Base-by-base conservation (phyloP, 179 eudicot genomes). In the Spergularia azorica region DNA sequence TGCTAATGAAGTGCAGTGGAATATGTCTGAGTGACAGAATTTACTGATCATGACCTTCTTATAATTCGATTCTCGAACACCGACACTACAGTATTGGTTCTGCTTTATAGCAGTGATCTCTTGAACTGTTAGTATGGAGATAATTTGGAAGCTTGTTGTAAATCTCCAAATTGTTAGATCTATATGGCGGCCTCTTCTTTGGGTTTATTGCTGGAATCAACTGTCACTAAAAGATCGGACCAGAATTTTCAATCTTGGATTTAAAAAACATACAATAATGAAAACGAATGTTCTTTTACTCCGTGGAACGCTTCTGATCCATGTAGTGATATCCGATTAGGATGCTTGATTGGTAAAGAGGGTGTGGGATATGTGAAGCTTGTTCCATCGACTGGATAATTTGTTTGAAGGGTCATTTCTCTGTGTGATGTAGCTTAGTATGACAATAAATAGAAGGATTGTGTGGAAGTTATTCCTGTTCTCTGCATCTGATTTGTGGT, bases 121-220 rank as follows among this genome's bases (percentile, higher is more conserved):
- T 52, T 72, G 17, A 43, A 50, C 54, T 59, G 12, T 74, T 16
- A 18, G 11, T 59, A 26, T 2, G 60, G 39, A 67, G 68, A 48
- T 79, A 54, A 36, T 41, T 59, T 2, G n/a, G 59, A 63, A 50
- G 59, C 43, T 63, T 52, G 4, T 21, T 18, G 32, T 77, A 60
- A 26, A 68, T 32, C 46, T 66, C 43, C 69, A 21, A 11, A 52
- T 65, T 51, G 52, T 56, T 52, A 73, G 83, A 83, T 80, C 83
- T 73, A 21, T 62, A n/a, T 4, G 60, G 48, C 55, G 69, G 61
- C 48, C 51, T 7, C 43, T 7, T 63, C 52, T 16, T 61, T n/a
- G 18, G 2, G 50, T 57, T 57, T 55, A 39, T 17, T 17, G 32
- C 26, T 43, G 10, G 36, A 21, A 71, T 16, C 46, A 63, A 55